Evolutionary conservation across 306 rosid species (phyloP).

Genomic region (Betula pendula): DNA sequence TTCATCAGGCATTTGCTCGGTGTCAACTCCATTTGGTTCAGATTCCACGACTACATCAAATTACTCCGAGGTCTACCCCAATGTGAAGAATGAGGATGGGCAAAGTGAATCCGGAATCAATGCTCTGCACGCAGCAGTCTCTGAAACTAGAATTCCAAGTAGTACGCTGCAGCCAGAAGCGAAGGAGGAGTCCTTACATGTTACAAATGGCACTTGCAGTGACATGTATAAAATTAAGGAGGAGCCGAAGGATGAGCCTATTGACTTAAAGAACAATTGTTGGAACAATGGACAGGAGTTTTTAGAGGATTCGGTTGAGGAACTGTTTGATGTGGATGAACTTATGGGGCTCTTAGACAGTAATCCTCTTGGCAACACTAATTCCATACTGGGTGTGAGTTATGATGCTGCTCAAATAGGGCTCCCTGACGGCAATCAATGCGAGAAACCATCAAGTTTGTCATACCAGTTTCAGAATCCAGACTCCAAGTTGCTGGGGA

Average conservation of each 20-base stretch:
- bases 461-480: constrained; percentile 54
- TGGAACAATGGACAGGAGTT: constrained; percentile 21
- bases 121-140: constrained; percentile 9
- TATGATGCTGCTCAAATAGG: constrained; percentile 21
- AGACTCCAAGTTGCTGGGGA: constrained; percentile 70
- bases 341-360: constrained; percentile 45
- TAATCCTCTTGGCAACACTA: constrained; percentile 28
- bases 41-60: constrained; percentile 45
- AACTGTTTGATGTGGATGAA: constrained; percentile 66
- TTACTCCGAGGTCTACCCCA: constrained; percentile 55
- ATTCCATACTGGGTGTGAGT: constrained; percentile 29
- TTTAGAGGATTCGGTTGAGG: constrained; percentile 45
- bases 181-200: constrained; percentile 26
- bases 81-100: constrained; percentile 41
- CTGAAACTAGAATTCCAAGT: constrained; percentile 32
- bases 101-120: constrained; percentile 9
- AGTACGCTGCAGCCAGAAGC: constrained; percentile 35
- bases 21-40: constrained; percentile 43
- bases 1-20: constrained; percentile 43
- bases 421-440: constrained; percentile 16
- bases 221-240: constrained; percentile 10
- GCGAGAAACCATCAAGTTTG: constrained; percentile 39
- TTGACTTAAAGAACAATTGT: neutral
- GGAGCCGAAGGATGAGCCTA: neutral
- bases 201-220: constrained; percentile 34